phyloP scores from a whole-genome alignment of 2,329 filamentous ascomycete species.

The Clonostachys sp. region DNA sequence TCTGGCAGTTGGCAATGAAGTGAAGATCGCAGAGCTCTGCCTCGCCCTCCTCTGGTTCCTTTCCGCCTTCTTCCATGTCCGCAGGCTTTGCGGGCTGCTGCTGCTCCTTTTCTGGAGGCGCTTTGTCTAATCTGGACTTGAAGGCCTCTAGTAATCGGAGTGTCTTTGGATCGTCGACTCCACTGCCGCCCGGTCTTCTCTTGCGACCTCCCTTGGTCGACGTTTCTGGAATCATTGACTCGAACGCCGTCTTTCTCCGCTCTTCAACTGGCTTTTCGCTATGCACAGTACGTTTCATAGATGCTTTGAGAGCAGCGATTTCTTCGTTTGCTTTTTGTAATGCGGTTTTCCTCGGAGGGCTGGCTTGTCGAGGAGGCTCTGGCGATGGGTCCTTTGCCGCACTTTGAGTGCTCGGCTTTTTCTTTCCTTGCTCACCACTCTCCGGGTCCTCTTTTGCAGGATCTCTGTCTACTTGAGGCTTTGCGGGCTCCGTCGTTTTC shows the following conservation, averaged over 20 bases:
- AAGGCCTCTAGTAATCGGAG: slow-evolving; percentile 75
- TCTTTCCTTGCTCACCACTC: not conserved
- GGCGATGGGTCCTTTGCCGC: slow-evolving; percentile 10
- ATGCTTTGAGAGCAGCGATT: slow-evolving; percentile 75
- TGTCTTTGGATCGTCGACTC: slow-evolving; percentile 57
- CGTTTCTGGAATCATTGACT: slow-evolving; percentile 69
- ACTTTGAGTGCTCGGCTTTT: not conserved
- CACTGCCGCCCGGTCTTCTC: slow-evolving; percentile 46
- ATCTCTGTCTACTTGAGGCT: not conserved
- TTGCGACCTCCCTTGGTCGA: slow-evolving; percentile 65
- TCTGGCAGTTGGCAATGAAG: slow-evolving; percentile 93
- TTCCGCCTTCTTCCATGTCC: slow-evolving; percentile 7
- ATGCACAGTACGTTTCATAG: slow-evolving; percentile 65
- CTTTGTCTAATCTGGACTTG: slow-evolving; percentile 66
- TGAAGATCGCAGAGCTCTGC: slow-evolving; percentile 83
- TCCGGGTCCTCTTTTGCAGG: not conserved
- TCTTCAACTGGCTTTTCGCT: slow-evolving; percentile 44
- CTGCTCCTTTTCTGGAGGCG: slow-evolving; percentile 32
- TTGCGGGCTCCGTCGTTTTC: slow-evolving; percentile 1
- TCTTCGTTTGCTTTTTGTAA: slow-evolving; percentile 74
- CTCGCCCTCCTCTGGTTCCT: slow-evolving; percentile 52
- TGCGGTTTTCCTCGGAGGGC: slow-evolving; percentile 35
- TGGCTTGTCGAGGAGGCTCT: slow-evolving; percentile 11
- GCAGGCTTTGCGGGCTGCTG: slow-evolving; percentile 10
- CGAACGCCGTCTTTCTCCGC: slow-evolving; percentile 57